Evolutionary conservation across 768 basidiomycete genomes (phyloP).

Genomic region (Imleria badia): DNA sequence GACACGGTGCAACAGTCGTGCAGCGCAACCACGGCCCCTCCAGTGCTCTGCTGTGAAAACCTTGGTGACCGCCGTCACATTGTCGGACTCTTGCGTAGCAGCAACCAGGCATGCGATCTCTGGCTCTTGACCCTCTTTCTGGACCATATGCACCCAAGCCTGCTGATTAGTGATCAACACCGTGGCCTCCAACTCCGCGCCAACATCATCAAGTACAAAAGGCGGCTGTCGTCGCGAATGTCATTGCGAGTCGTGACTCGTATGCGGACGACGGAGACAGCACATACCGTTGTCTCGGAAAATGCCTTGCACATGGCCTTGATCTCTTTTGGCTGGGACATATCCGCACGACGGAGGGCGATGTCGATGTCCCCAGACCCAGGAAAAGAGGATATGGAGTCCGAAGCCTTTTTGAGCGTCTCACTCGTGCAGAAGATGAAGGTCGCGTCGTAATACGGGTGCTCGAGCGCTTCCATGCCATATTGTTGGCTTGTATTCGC

Average conservation of each 20-base stretch:
- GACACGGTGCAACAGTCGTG: constrained; percentile 58
- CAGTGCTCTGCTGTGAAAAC: constrained; percentile 60
- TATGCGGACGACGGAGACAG: neutral
- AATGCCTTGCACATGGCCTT: constrained; percentile 55
- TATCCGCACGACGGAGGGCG: constrained; percentile 34
- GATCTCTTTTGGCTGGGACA: constrained; percentile 32
- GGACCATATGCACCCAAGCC: constrained; percentile 58
- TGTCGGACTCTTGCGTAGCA: constrained; percentile 56
- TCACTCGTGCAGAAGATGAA: constrained; percentile 53
- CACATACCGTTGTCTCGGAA: constrained; percentile 56
- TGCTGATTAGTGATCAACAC: constrained; percentile 45
- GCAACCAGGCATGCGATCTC: constrained; percentile 68
- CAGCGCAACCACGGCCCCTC: constrained; percentile 57
- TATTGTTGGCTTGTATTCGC: constrained; percentile 26
- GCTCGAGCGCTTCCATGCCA: constrained; percentile 26
- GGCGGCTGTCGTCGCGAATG: constrained; percentile 43
- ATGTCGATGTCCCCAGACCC: constrained; percentile 18
- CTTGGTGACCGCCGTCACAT: constrained; percentile 67
- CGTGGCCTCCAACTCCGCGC: constrained; percentile 51
- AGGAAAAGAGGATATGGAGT: neutral
- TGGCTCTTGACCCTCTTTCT: constrained; percentile 13
- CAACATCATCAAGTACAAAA: constrained; percentile 44
- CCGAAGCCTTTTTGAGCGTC: constrained; percentile 32
- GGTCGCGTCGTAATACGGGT: constrained; percentile 62
- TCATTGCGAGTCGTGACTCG: neutral